Evolutionary conservation across 2,329 filamentous ascomycete species (phyloP).

Genomic region (Aureobasidium sp.): DNA sequence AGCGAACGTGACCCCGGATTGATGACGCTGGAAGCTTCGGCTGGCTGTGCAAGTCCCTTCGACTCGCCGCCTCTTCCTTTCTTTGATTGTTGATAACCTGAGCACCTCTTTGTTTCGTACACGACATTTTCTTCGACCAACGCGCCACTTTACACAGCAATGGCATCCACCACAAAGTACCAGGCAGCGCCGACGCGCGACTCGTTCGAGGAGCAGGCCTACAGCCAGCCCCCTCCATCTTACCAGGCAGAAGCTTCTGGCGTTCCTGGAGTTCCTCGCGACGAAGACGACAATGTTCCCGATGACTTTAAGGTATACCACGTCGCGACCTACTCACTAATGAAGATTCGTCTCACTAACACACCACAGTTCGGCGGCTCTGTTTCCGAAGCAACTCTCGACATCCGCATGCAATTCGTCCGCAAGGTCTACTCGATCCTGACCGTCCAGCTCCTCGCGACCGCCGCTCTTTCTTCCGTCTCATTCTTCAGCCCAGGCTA

Average conservation of each 20-base stretch:
- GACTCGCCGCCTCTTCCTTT: background rate
- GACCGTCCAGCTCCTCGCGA: slow-evolving; percentile 86
- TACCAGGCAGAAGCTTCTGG: slow-evolving; percentile 58
- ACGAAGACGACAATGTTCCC: slow-evolving; percentile 81
- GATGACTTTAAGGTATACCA: slow-evolving; percentile 83
- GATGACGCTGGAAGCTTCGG: slow-evolving; percentile 9
- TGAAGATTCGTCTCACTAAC: slow-evolving; percentile 11
- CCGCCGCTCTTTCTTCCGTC: slow-evolving; percentile 68
- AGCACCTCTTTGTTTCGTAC: background rate
- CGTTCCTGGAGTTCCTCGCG: slow-evolving; percentile 53
- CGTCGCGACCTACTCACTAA: background rate
- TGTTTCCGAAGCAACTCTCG: slow-evolving; percentile 85
- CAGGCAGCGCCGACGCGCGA: slow-evolving; percentile 76
- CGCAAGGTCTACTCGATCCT: slow-evolving; percentile 79
- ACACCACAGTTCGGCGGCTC: slow-evolving; percentile 70
- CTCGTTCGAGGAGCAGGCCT: slow-evolving; percentile 63
- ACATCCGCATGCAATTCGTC: slow-evolving; percentile 56
- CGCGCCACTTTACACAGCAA: slow-evolving; percentile 27
- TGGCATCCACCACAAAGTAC: slow-evolving; percentile 76
- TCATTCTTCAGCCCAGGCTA: slow-evolving; percentile 79
- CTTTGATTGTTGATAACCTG: background rate
- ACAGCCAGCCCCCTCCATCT: slow-evolving; percentile 72
- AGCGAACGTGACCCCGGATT: slow-evolving; percentile 2
- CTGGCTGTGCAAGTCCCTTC: background rate
- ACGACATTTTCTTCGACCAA: background rate